phyloP scores from a whole-genome alignment of 306 rosid species.

The Rosa lucieae region DNA sequence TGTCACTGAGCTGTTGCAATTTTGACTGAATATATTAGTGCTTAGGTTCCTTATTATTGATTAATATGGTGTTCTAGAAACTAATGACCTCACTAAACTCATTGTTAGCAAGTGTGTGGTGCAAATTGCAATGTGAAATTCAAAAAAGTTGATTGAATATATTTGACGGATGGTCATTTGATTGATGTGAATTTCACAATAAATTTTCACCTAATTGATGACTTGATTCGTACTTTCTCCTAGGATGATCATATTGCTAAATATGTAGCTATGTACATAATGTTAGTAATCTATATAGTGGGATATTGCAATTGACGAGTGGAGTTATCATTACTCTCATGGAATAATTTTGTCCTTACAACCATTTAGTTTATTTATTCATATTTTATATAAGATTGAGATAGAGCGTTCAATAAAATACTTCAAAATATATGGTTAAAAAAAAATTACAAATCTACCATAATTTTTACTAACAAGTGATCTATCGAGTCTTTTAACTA shows the following conservation, averaged over 20 bases:
- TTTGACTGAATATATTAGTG: conserved; percentile 3
- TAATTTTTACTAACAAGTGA: too few species aligned
- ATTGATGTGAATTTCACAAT: background rate
- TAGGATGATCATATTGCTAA: background rate
- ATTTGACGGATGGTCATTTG: background rate
- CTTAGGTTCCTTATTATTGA: background rate
- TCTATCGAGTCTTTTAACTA: too few species aligned
- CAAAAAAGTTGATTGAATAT: background rate
- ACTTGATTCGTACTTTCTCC: background rate
- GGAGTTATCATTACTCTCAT: background rate
- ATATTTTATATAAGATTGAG: too few species aligned
- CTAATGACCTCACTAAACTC: background rate
- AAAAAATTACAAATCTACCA: too few species aligned
- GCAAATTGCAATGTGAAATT: background rate
- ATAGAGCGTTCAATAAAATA: too few species aligned
- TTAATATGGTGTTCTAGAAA: background rate
- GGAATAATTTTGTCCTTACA: background rate
- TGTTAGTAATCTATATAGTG: background rate
- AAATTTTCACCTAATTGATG: too few species aligned
- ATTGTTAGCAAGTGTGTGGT: background rate
- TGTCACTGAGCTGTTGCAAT: background rate
- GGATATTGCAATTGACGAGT: background rate
- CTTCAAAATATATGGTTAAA: too few species aligned
- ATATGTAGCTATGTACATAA: background rate
- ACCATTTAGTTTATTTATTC: too few species aligned